Evolutionary conservation across 176 grass and related monocot genomes (phyloP).

Genomic region (Dendrocalamus sinicus): DNA sequence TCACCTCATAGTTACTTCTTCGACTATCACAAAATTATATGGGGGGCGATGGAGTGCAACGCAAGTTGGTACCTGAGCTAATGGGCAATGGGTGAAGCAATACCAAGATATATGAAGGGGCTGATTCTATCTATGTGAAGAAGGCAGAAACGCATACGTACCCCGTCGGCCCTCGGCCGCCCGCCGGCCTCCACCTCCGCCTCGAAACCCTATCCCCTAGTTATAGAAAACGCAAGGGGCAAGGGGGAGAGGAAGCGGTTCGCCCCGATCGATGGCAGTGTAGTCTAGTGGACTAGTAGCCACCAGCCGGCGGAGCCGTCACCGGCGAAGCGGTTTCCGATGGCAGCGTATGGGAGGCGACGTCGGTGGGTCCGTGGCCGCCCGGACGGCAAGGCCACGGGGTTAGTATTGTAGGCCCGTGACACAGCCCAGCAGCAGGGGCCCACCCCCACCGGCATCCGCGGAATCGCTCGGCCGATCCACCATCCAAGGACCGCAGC

Average conservation of each 20-base stretch:
- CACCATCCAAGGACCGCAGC: no score
- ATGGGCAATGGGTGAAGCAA: not conserved
- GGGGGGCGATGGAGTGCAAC: not conserved
- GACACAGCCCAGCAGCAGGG: no score
- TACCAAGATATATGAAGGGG: not conserved
- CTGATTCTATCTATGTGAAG: not conserved
- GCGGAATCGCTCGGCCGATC: no score
- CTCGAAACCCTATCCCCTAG: not conserved
- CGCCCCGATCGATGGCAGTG: not conserved
- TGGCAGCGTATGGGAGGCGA: no score
- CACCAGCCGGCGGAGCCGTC: not conserved
- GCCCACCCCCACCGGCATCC: no score
- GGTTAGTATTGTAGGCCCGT: no score
- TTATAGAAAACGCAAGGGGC: not conserved
- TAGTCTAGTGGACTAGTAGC: not conserved
- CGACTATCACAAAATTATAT: not conserved
- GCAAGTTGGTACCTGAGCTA: not conserved
- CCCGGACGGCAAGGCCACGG: no score
- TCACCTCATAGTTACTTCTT: not conserved
- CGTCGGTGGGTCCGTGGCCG: no score
- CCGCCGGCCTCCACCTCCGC: not conserved
- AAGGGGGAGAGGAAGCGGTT: not conserved
- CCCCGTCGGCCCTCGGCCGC: not conserved
- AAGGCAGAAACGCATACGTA: not conserved
- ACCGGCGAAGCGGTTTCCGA: not conserved